Conservation (phyloP, 495 filamentous ascomycete species). For the Apiosordaria backusii region DNA sequence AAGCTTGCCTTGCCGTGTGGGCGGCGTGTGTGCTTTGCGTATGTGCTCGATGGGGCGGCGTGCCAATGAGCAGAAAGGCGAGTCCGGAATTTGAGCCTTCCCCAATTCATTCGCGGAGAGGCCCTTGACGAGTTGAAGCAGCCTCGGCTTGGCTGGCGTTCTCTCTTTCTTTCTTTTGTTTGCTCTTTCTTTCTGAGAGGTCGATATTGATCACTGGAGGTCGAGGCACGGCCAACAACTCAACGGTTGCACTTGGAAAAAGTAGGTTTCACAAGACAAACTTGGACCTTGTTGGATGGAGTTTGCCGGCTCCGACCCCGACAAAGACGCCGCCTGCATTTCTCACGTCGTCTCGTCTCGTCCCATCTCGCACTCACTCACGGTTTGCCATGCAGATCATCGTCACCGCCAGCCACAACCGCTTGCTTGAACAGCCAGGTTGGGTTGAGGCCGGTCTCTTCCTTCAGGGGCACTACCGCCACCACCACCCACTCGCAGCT, state of each 20-base stretch:
- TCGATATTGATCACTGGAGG: no score
- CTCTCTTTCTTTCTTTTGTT: neutral
- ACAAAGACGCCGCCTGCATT: neutral
- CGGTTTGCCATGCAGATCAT: neutral
- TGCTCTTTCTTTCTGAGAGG: neutral
- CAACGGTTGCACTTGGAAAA: constrained; percentile 4
- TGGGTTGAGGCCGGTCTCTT: neutral
- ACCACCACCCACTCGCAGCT: neutral
- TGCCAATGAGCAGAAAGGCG: constrained; percentile 21
- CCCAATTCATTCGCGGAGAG: constrained; percentile 13
- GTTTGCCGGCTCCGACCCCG: constrained; percentile 7
- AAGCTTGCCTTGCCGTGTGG: constrained; percentile 17
- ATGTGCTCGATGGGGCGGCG: constrained; percentile 5
- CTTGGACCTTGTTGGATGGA: constrained; percentile 15
- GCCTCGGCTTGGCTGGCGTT: neutral
- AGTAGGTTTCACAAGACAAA: constrained; percentile 20
- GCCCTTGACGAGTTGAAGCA: neutral
- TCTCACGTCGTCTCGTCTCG: neutral
- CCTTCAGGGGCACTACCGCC: neutral
- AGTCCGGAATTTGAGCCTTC: constrained; percentile 6
- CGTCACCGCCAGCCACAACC: neutral
- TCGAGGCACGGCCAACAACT: no score
- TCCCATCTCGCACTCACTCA: neutral
- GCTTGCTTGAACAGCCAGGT: neutral
- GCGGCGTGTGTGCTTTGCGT: constrained; percentile 1